Evolutionary conservation across 179 eudicot genomes (phyloP), one percentile per base, ranked within the genome.

Genomic region (Silene vulgaris): DNA sequence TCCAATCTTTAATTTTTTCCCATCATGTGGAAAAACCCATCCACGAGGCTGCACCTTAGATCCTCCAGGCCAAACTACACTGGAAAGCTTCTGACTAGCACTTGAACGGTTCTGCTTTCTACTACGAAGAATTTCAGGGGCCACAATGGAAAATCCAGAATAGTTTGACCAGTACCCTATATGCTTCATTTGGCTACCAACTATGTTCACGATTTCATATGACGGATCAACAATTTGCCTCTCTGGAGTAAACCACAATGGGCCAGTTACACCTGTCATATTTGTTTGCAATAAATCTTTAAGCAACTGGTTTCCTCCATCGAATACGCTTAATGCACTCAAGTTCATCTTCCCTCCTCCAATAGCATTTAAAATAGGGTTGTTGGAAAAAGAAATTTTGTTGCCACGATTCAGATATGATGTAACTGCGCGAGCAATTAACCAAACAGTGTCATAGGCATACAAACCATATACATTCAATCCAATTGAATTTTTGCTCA

Each of bases 151-250:
- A 12, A 91, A 82, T 8, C 96, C 95, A 19, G 97, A 91, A 78
- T 90, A 78, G 60, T 91, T 89, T 35, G 96, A 86, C 97, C 97
- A 91, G 77, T 88, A 92, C 37, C 97, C 97, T 45, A 90, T 77
- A 73, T 20, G 82, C 75, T 71, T 78, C 61, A 77, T 73, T 65
- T 85, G 84, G 57, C 4, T 70, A 32, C 82, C 85, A 11, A 86
- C 80, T 13, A 92, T 80, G 73, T 92, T 92, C 35, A 92, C 73
- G 69, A 92, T 77, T 60, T 92, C 96, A 82, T 69, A 92, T 8
- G 93, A 83, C 45, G 91, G 90, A 75, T 85, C 75, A 35, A 82
- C 30, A 30, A 82, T 29, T 26, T 83, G 73, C 73, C 91, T 83
- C 26, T 86, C 89, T 13, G 82, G 19, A 76, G 63, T 76, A 74